These are phyloP conservation scores for Copromyces sp. DNA, from an alignment of 495 filamentous ascomycete species.

Conservation along the genomic window DNA sequence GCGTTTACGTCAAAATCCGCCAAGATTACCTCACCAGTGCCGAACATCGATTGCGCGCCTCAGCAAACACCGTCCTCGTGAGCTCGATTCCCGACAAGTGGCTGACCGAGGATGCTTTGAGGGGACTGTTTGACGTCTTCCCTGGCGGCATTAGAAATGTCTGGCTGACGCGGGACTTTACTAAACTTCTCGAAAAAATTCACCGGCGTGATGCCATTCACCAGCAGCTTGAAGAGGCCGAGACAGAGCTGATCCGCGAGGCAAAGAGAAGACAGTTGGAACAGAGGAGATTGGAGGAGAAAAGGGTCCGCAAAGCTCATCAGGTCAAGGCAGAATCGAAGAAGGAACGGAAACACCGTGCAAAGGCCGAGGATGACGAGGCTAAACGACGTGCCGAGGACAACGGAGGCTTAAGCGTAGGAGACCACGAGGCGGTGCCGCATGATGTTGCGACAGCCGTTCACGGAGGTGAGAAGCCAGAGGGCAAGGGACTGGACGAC, in stretches of 20 bases:
- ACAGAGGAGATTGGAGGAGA: slow-evolving; percentile 51
- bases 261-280: slow-evolving; percentile 70
- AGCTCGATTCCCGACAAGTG: slow-evolving; percentile 82
- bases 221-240: slow-evolving; percentile 62
- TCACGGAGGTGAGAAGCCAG: slow-evolving; percentile 29
- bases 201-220: slow-evolving; percentile 64
- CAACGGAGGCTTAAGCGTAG: slow-evolving; percentile 63
- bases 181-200: slow-evolving; percentile 80
- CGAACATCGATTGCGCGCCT: slow-evolving; percentile 88
- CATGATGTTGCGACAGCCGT: slow-evolving; percentile 62
- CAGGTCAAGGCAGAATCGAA: slow-evolving; percentile 37
- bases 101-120: slow-evolving; percentile 70
- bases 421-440: slow-evolving; percentile 68
- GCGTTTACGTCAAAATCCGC: slow-evolving; percentile 86
- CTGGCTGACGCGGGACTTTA: slow-evolving; percentile 91
- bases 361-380: slow-evolving; percentile 42
- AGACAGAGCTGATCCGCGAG: slow-evolving; percentile 70
- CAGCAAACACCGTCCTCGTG: slow-evolving; percentile 89
- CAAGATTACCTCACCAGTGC: slow-evolving; percentile 94
- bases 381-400: slow-evolving; percentile 54
- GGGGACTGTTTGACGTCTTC: slow-evolving; percentile 89
- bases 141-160: slow-evolving; percentile 93
- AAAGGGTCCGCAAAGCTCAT: slow-evolving; percentile 44
- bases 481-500: slow-evolving; percentile 14
- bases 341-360: slow-evolving; percentile 37